Evolutionary conservation across 192 early-diverging fungal species (phyloP), one percentile per base, ranked within the genome.

Genomic region (Coemansia sp.): DNA sequence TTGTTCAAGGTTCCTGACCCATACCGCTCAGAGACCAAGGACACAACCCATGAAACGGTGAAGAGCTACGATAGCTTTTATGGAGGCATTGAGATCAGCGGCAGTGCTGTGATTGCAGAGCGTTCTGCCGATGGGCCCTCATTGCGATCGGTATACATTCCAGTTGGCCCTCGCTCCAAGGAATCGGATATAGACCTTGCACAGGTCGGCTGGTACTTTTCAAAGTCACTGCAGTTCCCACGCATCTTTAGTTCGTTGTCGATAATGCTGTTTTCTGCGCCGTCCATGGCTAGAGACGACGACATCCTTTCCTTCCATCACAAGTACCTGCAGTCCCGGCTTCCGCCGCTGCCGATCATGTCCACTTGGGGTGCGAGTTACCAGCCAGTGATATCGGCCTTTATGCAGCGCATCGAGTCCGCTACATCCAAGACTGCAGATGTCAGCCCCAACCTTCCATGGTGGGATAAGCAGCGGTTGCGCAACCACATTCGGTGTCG

Each of bases 401-500:
- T 84, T 30, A 78, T 83, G 68, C 85, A 86, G 67, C 75, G 85
- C 14, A 45, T 86, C 20, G 85, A 86, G 44, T 67, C 77, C 4
- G 65, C 67, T 1, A 83, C 81, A 6, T 76, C 75, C 18, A 76
- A 83, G 58, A 84, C 75, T 36, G 75, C 78, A 43, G 85, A 86
- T 20, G 68, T 75, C 46, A 83, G 81, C 11, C 85, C 85, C 0
- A 65, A 72, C 8, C 57, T 86, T 23, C 77, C 77, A 8, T 86
- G 85, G 85, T 86, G 85, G 85, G 85, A 86, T 64, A 86, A 86
- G 68, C 60, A 83, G 67, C 73, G 85, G 45, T 77, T 76, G 43
- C 67, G 77, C 6, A 68, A 73, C 52, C 80, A 83, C 43, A 38
- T 83, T 41, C 76, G 71, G 46, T 66, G 64, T 21, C 75, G 80